Percentiles rank a stretch among this genome's conserved stretches.
Evolutionary conservation across 106 monocot genomes (phyloP).

Genomic region (Dioscorea dumetorum): DNA sequence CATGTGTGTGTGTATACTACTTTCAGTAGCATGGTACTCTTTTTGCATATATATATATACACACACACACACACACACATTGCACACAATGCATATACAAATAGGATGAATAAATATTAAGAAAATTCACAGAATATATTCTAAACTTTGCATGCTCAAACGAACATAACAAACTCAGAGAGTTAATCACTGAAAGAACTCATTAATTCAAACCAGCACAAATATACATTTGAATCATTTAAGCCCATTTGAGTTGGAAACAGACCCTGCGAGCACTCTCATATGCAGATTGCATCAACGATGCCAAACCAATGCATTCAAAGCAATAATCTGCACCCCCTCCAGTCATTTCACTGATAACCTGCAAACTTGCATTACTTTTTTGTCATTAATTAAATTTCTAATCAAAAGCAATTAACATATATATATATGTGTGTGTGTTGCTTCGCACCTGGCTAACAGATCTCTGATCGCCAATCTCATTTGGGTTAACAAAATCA

Average conservation of each 20-base stretch:
- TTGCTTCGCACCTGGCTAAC: conserved; percentile 34
- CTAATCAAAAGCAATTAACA: not conserved
- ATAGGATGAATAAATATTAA: too few relatives aligned
- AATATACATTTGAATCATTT: not conserved
- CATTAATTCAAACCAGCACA: too few relatives aligned
- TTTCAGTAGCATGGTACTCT: too few relatives aligned
- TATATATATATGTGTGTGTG: too few relatives aligned
- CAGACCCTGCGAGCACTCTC: conserved; percentile 48
- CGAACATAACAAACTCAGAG: too few relatives aligned
- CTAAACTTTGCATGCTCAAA: too few relatives aligned
- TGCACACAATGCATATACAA: too few relatives aligned
- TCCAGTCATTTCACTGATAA: conserved; percentile 45
- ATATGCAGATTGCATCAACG: conserved; percentile 59
- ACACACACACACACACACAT: too few relatives aligned
- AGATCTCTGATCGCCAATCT: conserved; percentile 46
- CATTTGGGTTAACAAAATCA: conserved; percentile 78
- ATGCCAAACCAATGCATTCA: conserved; percentile 57
- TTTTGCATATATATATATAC: too few relatives aligned
- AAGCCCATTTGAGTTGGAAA: not conserved
- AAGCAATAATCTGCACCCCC: conserved; percentile 74
- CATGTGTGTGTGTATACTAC: too few relatives aligned
- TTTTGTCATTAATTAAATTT: not conserved
- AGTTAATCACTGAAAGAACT: too few relatives aligned
- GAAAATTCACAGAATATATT: too few relatives aligned
- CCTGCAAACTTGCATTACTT: conserved; percentile 9